These are phyloP conservation scores for Cryomyces antarcticus DNA, from an alignment of 495 filamentous ascomycete species.

Conservation along the genomic window DNA sequence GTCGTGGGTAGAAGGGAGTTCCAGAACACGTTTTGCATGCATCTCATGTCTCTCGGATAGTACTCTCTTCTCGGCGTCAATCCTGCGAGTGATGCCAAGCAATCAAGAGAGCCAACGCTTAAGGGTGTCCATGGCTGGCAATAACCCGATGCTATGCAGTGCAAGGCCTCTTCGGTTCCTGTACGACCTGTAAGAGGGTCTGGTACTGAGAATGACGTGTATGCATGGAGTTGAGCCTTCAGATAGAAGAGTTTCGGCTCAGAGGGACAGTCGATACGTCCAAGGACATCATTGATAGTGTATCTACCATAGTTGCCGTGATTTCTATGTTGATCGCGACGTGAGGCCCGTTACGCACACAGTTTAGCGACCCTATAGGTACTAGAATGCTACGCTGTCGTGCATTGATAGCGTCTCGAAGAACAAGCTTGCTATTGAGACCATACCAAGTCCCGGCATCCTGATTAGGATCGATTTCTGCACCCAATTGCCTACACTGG, in stretches of 20 bases:
- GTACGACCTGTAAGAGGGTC: constrained; percentile 15
- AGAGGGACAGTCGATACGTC: constrained; percentile 12
- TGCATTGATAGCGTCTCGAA: constrained; percentile 18
- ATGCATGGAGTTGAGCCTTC: constrained; percentile 14
- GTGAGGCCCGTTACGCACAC: constrained; percentile 12
- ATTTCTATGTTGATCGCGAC: constrained; percentile 12
- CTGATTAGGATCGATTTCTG: constrained; percentile 15
- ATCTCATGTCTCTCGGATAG: constrained; percentile 10
- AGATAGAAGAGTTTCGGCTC: constrained; percentile 14
- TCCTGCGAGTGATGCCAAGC: constrained; percentile 4
- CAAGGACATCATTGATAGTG: constrained; percentile 7
- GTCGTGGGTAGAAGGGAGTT: constrained; percentile 19
- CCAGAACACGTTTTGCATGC: constrained; percentile 14
- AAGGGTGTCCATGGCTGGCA: constrained; percentile 12
- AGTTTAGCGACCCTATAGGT: constrained; percentile 3
- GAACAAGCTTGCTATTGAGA: constrained; percentile 24
- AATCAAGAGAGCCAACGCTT: neutral
- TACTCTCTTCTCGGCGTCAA: constrained; percentile 10
- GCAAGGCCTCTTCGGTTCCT: constrained; percentile 14
- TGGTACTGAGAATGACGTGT: constrained; percentile 12
- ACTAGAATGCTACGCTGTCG: constrained; percentile 16
- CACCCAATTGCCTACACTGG: constrained; percentile 7
- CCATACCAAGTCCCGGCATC: constrained; percentile 30
- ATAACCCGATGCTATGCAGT: constrained; percentile 5
- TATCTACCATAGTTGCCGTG: constrained; percentile 21